Base-by-base conservation (phyloP, 2,329 filamentous ascomycete genomes). In the Diplodia intermedia region DNA sequence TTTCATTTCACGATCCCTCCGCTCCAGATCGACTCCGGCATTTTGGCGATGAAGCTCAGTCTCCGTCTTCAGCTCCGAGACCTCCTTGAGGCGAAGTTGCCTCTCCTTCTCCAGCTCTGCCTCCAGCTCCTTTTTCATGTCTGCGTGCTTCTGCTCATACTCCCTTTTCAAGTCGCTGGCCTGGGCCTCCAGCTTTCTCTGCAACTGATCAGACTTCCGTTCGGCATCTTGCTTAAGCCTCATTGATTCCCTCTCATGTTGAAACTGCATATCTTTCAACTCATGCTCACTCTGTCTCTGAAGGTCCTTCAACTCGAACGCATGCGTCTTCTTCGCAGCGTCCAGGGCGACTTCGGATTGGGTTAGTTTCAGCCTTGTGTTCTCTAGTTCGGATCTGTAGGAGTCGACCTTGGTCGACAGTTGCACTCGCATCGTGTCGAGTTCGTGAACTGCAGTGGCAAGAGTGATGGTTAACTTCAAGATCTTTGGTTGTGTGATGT, bases 361-460 rank as follows among this genome's bases (percentile, higher is more conserved):
- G 26, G 78, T 76, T 71, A 86, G 81, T 70, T 81, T 88, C 71
- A 80, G 84, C 75, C 82, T 89, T 61, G 84, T 80, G 2, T 85
- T 83, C 67, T 91, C 88, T 69, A 96, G 79, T 69, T 97, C 91
- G n/a, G 84, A 83, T 57, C 90, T 87, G 6, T 94, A 76, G 8
- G 79, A 80, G 20, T 84, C 79, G 70, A 89, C 89, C 69, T 78
- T 75, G 56, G 85, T 81, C 14, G 81, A 82, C 18, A 89, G 75
- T 61, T 86, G 80, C 29, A 82, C 79, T 55, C 82, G 81, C 47
- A 83, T 82, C 15, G 79, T 76, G 73, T 90, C 88, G 33, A 90
- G 79, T 69, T 89, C 87, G 54, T 79, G 80, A 52, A 88, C 86
- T 88, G 72, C 60, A 63, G 18, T 66, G 15, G 55, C 20, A 53